These are phyloP conservation scores for Daldinia sp. DNA, from an alignment of 2,329 filamentous ascomycete species.

Conservation along the genomic window DNA sequence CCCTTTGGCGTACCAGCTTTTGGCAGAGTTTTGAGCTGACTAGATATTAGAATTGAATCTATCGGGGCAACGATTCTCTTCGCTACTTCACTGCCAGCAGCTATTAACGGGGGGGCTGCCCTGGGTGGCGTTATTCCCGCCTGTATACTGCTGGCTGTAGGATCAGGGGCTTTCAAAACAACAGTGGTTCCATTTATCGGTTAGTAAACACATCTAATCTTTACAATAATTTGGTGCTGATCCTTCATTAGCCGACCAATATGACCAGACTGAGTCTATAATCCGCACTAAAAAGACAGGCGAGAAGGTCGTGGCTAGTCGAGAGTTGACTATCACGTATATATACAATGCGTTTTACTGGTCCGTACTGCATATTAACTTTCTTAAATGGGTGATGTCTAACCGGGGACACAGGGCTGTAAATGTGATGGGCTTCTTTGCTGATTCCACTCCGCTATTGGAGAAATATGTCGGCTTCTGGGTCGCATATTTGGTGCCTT, in stretches of 20 bases:
- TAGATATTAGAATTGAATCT: slow-evolving; percentile 5
- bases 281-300: slow-evolving; percentile 16
- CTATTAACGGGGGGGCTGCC: slow-evolving; percentile 6
- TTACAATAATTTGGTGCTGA: neutral
- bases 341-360: slow-evolving; percentile 30
- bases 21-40: neutral
- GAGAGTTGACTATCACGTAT: slow-evolving; percentile 22
- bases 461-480: slow-evolving; percentile 32
- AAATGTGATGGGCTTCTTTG: slow-evolving; percentile 10
- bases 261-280: slow-evolving; percentile 6
- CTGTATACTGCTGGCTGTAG: slow-evolving; percentile 13
- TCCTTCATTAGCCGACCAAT: slow-evolving; percentile 17
- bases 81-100: slow-evolving; percentile 16
- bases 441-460: slow-evolving; percentile 13
- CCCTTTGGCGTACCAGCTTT: neutral
- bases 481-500: slow-evolving; percentile 23
- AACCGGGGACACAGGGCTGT: slow-evolving; percentile 7
- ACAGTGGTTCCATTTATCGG: slow-evolving; percentile 25
- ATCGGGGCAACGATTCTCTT: slow-evolving; percentile 23
- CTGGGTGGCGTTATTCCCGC: slow-evolving; percentile 11
- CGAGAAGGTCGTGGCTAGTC: slow-evolving; percentile 9
- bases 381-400: neutral
- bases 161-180: slow-evolving; percentile 19
- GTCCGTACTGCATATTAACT: neutral
- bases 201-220: neutral